phyloP scores from a whole-genome alignment of 2,329 filamentous ascomycete genomes.

The Ceratocystis colombiana region DNA sequence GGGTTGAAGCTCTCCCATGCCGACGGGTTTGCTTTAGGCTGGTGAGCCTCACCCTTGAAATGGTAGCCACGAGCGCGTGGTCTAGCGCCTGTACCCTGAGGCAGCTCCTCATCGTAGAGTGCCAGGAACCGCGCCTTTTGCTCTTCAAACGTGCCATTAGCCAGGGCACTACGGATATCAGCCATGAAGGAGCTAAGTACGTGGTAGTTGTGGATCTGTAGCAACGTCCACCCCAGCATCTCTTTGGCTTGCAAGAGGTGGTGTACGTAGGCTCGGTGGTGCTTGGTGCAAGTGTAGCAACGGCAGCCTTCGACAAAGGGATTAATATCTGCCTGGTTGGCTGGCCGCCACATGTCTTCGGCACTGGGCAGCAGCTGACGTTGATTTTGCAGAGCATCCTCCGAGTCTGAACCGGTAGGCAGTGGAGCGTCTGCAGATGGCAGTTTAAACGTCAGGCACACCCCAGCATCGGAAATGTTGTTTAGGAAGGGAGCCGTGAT shows the following conservation, averaged over 20 bases:
- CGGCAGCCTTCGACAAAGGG: constrained; percentile 55
- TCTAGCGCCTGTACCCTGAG: constrained; percentile 62
- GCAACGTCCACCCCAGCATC: constrained; percentile 89
- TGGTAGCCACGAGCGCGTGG: constrained; percentile 77
- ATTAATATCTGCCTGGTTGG: constrained; percentile 50
- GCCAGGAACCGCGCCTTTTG: constrained; percentile 36
- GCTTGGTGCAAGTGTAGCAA: constrained; percentile 75
- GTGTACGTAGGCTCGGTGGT: constrained; percentile 78
- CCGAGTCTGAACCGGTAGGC: neutral
- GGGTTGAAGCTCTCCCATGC: constrained; percentile 50
- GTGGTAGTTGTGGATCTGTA: constrained; percentile 86
- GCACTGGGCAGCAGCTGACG: constrained; percentile 47
- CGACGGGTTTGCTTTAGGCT: constrained; percentile 57
- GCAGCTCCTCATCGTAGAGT: constrained; percentile 60
- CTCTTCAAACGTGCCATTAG: constrained; percentile 50
- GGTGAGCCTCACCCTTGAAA: constrained; percentile 57
- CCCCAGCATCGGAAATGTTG: constrained; percentile 66
- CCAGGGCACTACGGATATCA: constrained; percentile 56
- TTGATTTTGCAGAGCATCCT: neutral
- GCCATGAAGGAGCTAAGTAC: constrained; percentile 63
- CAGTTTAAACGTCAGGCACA: constrained; percentile 73
- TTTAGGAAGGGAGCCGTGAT: constrained; percentile 68
- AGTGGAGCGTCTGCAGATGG: constrained; percentile 35
- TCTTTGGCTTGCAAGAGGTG: constrained; percentile 85
- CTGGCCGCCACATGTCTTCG: constrained; percentile 62